Evolutionary conservation across 2,329 filamentous ascomycete species (phyloP), one percentile per base, ranked within the genome.

Genomic region (Diaporthe sp.): DNA sequence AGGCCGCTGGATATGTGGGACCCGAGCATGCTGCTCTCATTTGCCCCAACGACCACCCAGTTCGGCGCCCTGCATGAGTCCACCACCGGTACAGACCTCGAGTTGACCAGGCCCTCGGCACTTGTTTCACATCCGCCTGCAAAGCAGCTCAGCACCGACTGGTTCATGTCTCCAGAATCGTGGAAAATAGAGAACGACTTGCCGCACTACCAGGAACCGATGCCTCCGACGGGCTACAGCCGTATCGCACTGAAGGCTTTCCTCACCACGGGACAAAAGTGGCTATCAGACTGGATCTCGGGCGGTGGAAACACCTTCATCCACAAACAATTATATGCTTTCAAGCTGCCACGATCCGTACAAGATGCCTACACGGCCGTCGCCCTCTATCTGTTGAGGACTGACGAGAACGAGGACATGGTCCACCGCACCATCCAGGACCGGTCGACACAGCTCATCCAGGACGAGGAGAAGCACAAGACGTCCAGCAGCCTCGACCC

Each of bases 281-380:
- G 79, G 79, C 66, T 81, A 10, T 67, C 67, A 35, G 58, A 70
- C n/a, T 82, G 80, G 80, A 74, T 78, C 19, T 73, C 66, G 19
- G 79, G 76, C 9, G 77, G 80, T 22, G 76, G 77, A 61, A 81
- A 77, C 30, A 72, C 78, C 22, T 81, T 81, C 52, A 79, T 82
- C 47, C 80, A 81, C 75, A 42, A 77, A 19, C 73, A 72, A 19
- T 74, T 81, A 8, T 81, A 81, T 35, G 33, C 70, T 1, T 73
- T 70, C 8, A 61, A 55, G 13, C 77, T 77, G 7, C 78, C 78
- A 2, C 69, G 77, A 9, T 71, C 76, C 47, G 47, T 80, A 5
- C 60, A 68, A 15, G 71, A 75, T n/a, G 71, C 74, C 15, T 60
- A 67, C 5, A 40, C 64, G 4, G 12, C 66, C 1, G 58, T 76